These are phyloP conservation scores for Zygotorulaspora florentina DNA, from an alignment of 805 yeast species.

Conservation along the genomic window DNA sequence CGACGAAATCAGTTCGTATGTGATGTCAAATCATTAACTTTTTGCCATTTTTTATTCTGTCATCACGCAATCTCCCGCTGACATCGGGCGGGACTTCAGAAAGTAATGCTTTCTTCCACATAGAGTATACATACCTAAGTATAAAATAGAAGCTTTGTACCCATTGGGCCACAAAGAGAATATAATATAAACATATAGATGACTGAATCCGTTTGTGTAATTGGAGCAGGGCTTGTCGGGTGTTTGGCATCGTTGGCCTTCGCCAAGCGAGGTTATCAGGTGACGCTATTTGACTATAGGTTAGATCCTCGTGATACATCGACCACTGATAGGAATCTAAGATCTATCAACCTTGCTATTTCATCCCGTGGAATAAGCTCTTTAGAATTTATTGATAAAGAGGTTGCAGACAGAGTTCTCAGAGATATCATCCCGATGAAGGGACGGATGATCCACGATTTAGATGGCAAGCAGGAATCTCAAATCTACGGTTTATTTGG, in stretches of 20 bases:
- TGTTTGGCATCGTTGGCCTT: constrained; percentile 79
- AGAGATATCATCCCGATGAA: constrained; percentile 73
- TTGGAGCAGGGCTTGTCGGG: constrained; percentile 93
- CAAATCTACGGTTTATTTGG: constrained; percentile 80
- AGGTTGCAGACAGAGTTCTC: constrained; percentile 53
- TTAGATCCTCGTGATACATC: constrained; percentile 53
- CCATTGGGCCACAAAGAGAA: no score
- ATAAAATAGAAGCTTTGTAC: not conserved
- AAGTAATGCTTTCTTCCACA: not conserved
- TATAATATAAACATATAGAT: not conserved
- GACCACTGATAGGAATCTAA: constrained; percentile 38
- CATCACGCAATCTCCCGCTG: not conserved
- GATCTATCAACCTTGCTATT: constrained; percentile 86
- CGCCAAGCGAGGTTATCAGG: constrained; percentile 64
- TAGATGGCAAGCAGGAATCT: constrained; percentile 55
- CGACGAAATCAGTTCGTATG: no score
- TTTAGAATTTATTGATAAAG: constrained; percentile 54
- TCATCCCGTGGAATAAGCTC: constrained; percentile 78
- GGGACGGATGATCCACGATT: constrained; percentile 85
- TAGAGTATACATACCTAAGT: not conserved
- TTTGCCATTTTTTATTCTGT: not conserved
- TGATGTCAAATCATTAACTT: no score
- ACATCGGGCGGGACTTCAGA: not conserved
- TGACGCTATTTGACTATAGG: constrained; percentile 67
- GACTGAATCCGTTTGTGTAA: constrained; percentile 46